Percentiles rank a stretch among this genome's conserved stretches.
Conservation (phyloP, 768 basidiomycete genomes). For the Tylopilus rubrobrunneus region DNA sequence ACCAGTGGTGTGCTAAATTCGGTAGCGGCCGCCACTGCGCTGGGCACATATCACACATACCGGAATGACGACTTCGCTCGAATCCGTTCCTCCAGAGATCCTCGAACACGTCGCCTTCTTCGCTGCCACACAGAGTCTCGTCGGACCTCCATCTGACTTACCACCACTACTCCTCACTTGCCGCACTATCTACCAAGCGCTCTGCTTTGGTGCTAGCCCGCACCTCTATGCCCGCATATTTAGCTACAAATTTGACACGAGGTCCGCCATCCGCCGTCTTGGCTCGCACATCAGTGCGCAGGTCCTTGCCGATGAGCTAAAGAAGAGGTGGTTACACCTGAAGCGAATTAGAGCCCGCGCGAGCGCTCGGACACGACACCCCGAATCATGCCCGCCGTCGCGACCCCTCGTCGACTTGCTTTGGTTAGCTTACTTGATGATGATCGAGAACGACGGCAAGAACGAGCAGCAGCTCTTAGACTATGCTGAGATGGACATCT, state of each 20-base stretch:
- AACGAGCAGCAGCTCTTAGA: constrained; percentile 69
- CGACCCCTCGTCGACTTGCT: constrained; percentile 41
- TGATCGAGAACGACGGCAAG: constrained; percentile 77
- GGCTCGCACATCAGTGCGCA: constrained; percentile 36
- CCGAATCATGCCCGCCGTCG: constrained; percentile 23
- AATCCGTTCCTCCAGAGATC: constrained; percentile 67
- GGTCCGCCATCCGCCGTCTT: constrained; percentile 47
- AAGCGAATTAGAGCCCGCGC: constrained; percentile 48
- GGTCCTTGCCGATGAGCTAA: constrained; percentile 59
- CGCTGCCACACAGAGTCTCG: constrained; percentile 44
- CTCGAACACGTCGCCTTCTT: constrained; percentile 76
- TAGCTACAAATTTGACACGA: constrained; percentile 59
- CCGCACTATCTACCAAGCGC: constrained; percentile 42
- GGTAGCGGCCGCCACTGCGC: neutral
- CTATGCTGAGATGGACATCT: constrained; percentile 57
- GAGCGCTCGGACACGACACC: constrained; percentile 13
- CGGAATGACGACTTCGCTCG: constrained; percentile 32
- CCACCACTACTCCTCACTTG: constrained; percentile 52
- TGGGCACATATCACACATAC: neutral
- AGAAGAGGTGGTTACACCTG: constrained; percentile 54
- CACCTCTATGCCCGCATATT: constrained; percentile 74
- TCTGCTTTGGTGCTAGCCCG: constrained; percentile 55
- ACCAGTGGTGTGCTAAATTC: neutral
- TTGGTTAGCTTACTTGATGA: constrained; percentile 69
- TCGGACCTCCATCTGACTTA: constrained; percentile 62